Base-by-base conservation (phyloP, 2,329 filamentous ascomycete genomes). In the Hysterium pulicare region DNA sequence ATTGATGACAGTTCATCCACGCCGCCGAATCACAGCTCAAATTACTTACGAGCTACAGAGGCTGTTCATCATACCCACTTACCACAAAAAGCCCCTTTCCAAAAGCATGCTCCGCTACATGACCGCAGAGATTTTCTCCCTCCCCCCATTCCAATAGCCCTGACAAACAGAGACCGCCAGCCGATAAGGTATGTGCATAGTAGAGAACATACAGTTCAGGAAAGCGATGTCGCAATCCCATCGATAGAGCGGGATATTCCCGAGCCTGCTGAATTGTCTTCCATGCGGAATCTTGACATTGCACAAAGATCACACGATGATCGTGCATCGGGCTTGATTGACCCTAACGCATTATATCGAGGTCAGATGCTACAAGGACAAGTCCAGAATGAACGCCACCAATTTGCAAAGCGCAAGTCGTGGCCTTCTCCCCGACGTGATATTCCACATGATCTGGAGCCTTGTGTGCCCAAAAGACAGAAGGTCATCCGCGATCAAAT, bases 171-270 rank as follows among this genome's bases (percentile, higher is more conserved):
- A 22, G 34, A 36, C 42, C 10, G 26, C 10, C 21, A 20, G 13
- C 24, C 15, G 10, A 28, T 3, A 38, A 38, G 35, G 20, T 17
- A 28, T 23, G 17, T 28, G n/a, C 21, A 15, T 24, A n/a, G n/a
- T n/a, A n/a, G n/a, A n/a, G n/a, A n/a, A n/a, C n/a, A 15, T 34
- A 7, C 19, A 15, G 46, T 22, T 46, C 50, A 9, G 52, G 57
- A 63, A 20, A 59, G 62, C 15, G 61, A 66, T 39, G 38, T 58
- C 31, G 54, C 61, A 21, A 41, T 66, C 19, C 62, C 62, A 17
- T 66, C 62, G 19, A 54, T 66, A 45, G 62, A 66, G 45, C 54
- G 46, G 42, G 60, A 64, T 31, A 46, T 48, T 15, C 41, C 49
- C n/a, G 46, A 54, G 40, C 33, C 13, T 17, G 23, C 16, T n/a